Base-by-base conservation (phyloP, 805 yeast genomes). In the Ogataea trehaloabstinens region DNA sequence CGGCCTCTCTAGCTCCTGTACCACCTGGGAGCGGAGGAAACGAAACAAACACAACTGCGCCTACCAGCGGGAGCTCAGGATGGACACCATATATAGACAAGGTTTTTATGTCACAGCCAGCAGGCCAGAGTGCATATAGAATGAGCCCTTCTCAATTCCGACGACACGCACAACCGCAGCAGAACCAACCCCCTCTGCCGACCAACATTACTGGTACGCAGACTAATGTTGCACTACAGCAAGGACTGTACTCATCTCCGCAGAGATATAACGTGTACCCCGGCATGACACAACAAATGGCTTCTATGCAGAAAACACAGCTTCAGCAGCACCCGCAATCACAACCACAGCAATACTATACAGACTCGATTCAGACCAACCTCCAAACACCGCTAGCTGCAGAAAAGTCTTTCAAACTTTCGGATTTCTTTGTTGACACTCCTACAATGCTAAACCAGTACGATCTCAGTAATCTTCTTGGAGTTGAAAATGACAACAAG, bases 31-130 rank as follows among this genome's bases (percentile, higher is more conserved):
- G 22, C 21, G 22, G 12, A 16, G 22, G 22, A 28, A 41, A 38
- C 19, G 38, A 36, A 15, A 37, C 41, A 28, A 37, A 19, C 40
- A 37, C 32, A 35, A 29, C 37, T 28, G 42, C 44, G 19, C 40
- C 46, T 5, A 16, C 33, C 7, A 16, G 22, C 10, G 35, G 27
- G 17, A 40, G 44, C 13, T 36, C 49, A 4, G 57, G 58, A 3
- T 55, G 57, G 57, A 55, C 58, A 4, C 60, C 60, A 12, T 55
- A 46, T 31, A 51, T 55, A 13, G 58, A 55, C 39, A 51, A 49
- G 38, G 51, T 52, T 31, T 41, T 52, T 19, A 45, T 42, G 42
- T 37, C 40, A 10, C 16, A 25, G 2, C 13, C 36, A 6, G 27
- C 19, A 17, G 27, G 32, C 4, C 37, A 36, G 19, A 18, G 24